Evolutionary conservation across 1,284 basidiomycete species (phyloP), one percentile per base, ranked within the genome.

Genomic region (Tylopilus sp.): DNA sequence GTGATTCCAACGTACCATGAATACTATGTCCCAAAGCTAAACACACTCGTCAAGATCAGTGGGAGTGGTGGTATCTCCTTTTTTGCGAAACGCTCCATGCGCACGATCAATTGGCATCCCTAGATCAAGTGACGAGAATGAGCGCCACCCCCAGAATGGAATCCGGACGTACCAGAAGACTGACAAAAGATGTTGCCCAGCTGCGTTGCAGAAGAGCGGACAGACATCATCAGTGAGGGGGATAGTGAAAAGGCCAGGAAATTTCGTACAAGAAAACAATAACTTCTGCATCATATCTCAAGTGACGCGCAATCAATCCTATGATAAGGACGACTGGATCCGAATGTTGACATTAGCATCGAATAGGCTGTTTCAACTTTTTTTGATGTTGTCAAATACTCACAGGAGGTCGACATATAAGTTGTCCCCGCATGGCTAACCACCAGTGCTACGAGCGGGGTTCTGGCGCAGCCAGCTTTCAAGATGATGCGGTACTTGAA

Each of bases 1-100:
- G 29, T 6, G 29, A 29, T 29, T 29, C 44, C 19, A 22, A 47
- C 44, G 10, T 47, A 47, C 44, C 22, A 47, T 22, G 19, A 22
- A 9, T n/a, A 19, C 44, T 6, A 16, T 24, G 52, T 57, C 18
- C 7, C 39, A n/a, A 69, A 26, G 24, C 26, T 55, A 26, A 72
- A n/a, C 33, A 57, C 29, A 24, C 61, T 74, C 6, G 73, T 72
- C 19, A 72, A 39, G 22, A 60, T 22, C 32, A 24, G 5, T 6
- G 39, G 44, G 10, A 22, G 56, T 9, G 9, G 24, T 18, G 49
- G 26, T 16, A 39, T 33, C 33, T 62, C 53, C 39, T 13, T 60
- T 59, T 60, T 69, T 41, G 64, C 69, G 6, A 76, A 70, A 52
- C 69, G 61, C 22, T 72, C 74, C 72, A 76, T 73, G 15, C 63